Percentiles rank a stretch among this genome's conserved stretches.
Conservation (phyloP, 2,329 filamentous ascomycete genomes). For the Apiospora phragmitis region DNA sequence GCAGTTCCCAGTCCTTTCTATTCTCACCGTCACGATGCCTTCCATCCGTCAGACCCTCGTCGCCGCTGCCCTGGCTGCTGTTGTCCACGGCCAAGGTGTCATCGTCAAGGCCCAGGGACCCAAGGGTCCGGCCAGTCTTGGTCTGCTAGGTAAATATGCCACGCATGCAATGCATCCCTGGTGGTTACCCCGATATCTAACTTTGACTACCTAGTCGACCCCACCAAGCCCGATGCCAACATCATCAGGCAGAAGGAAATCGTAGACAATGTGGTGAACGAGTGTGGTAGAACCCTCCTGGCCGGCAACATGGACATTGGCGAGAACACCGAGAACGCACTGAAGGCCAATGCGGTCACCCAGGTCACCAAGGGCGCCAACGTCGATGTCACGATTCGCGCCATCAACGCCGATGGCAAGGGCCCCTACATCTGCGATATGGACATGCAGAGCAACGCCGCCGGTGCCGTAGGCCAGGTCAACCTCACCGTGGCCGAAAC, state of each 20-base stretch:
- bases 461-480: constrained; percentile 42
- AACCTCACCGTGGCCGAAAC: constrained; percentile 41
- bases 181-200: background rate
- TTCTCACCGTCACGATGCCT: constrained; percentile 19
- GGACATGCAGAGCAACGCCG: constrained; percentile 32
- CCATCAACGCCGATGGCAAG: constrained; percentile 54
- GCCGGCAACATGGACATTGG: constrained; percentile 63
- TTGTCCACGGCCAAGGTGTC: constrained; percentile 34
- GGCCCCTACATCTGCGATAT: constrained; percentile 50
- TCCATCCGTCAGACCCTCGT: constrained; percentile 20
- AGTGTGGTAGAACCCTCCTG: constrained; percentile 63
- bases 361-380: constrained; percentile 46
- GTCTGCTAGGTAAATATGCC: constrained; percentile 26
- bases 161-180: background rate
- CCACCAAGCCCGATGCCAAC: constrained; percentile 48
- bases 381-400: constrained; percentile 48
- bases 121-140: constrained; percentile 26
- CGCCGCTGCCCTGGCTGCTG: constrained; percentile 23
- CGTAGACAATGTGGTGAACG: constrained; percentile 51
- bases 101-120: constrained; percentile 30
- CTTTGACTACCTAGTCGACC: constrained; percentile 4
- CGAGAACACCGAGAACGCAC: constrained; percentile 52
- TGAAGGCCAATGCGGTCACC: constrained; percentile 47
- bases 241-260: constrained; percentile 63
- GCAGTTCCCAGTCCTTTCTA: constrained; percentile 5